These are phyloP conservation scores for Xylaria sp. DNA, from an alignment of 2,329 filamentous ascomycete genomes.

Conservation along the genomic window DNA sequence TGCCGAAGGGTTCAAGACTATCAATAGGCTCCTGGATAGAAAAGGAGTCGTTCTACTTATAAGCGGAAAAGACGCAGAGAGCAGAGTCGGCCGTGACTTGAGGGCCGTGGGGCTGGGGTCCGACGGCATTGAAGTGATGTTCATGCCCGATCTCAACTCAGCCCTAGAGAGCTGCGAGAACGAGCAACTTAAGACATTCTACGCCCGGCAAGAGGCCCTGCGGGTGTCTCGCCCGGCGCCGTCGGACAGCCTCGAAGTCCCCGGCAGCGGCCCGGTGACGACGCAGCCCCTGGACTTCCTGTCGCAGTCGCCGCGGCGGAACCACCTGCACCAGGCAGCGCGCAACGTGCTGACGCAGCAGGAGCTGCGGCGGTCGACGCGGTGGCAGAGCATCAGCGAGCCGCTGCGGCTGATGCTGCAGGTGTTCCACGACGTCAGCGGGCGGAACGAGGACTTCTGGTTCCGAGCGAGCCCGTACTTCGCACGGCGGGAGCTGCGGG, in stretches of 20 bases:
- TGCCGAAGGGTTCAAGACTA: constrained; percentile 90
- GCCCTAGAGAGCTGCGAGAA: constrained; percentile 95
- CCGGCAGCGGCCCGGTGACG: constrained; percentile 39
- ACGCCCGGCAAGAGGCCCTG: constrained; percentile 68
- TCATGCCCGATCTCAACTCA: constrained; percentile 89
- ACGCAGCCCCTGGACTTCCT: constrained; percentile 42
- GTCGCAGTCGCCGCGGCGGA: constrained; percentile 80
- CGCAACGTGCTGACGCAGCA: constrained; percentile 71
- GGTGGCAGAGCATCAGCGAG: constrained; percentile 86
- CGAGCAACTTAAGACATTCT: constrained; percentile 81
- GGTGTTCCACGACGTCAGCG: constrained; percentile 87
- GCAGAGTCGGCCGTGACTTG: constrained; percentile 75
- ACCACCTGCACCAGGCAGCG: constrained; percentile 77
- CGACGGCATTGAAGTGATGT: constrained; percentile 71
- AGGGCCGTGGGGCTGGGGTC: constrained; percentile 81
- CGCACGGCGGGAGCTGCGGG: constrained; percentile 63
- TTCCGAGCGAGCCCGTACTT: constrained; percentile 80
- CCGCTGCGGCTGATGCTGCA: constrained; percentile 90
- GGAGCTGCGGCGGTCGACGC: constrained; percentile 60
- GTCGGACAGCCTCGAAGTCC: constrained; percentile 53
- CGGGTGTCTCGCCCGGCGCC: constrained; percentile 47
- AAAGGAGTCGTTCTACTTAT: constrained; percentile 81
- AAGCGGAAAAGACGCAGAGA: constrained; percentile 77
- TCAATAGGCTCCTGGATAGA: constrained; percentile 79
- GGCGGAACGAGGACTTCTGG: constrained; percentile 94